Conservation (phyloP, 73 alveolate species). For the Tetrahymena elliotti region DNA sequence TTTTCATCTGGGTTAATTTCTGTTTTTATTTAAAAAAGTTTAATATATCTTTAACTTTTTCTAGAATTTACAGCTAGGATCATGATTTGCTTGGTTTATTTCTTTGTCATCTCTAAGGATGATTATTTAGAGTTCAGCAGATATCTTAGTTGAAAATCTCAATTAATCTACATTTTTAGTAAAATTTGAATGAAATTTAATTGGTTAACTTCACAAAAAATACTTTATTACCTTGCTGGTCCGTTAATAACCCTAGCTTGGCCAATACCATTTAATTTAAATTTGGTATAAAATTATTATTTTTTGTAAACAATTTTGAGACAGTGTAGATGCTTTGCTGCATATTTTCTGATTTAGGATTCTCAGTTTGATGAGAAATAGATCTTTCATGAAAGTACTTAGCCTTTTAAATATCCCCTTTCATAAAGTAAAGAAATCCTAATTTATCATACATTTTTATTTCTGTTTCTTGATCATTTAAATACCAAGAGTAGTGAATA, state of each 20-base stretch:
- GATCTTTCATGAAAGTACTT: neutral
- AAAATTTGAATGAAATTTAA: neutral
- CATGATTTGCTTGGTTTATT: neutral
- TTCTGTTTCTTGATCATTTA: neutral
- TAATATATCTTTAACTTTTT: neutral
- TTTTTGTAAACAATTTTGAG: neutral
- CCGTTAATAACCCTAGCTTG: neutral
- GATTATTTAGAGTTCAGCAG: neutral
- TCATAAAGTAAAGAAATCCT: neutral
- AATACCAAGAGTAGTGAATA: neutral
- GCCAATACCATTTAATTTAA: neutral
- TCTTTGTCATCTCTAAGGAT: neutral
- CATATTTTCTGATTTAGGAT: neutral
- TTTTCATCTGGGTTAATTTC: neutral
- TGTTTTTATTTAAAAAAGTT: neutral
- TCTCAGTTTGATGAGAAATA: neutral
- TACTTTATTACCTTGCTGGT: neutral
- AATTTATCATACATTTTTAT: neutral
- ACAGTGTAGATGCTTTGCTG: neutral
- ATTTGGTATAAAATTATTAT: neutral
- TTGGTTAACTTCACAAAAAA: too few species aligned
- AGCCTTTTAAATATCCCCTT: neutral
- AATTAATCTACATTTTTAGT: neutral
- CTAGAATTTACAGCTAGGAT: neutral
- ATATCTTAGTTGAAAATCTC: neutral